Conservation (phyloP, 352 stramenopile genomes). For the Bremia lactucae region DNA sequence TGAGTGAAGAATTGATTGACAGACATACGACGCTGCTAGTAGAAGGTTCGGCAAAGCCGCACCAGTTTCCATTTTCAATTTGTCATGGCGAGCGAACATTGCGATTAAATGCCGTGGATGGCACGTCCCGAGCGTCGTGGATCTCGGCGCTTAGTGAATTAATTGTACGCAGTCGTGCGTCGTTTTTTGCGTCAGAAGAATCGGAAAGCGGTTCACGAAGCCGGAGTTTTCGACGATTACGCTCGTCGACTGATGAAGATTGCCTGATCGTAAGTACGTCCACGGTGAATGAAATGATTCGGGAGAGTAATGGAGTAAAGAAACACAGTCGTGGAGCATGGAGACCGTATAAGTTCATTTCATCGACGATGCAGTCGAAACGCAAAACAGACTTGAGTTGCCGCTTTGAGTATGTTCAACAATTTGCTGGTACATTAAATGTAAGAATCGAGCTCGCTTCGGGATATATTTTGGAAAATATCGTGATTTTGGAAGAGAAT, state of each 20-base stretch:
- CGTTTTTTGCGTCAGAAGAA: constrained; percentile 66
- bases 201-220: constrained; percentile 43
- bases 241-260: constrained; percentile 51
- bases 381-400: constrained; percentile 26
- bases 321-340: constrained; percentile 28
- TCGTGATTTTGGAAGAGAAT: constrained; percentile 67
- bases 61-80: constrained; percentile 78
- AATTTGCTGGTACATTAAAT: constrained; percentile 35
- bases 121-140: constrained; percentile 43
- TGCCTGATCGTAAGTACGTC: constrained; percentile 20
- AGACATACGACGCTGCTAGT: constrained; percentile 58
- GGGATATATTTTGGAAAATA: constrained; percentile 45
- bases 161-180: constrained; percentile 66
- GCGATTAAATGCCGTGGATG: constrained; percentile 63
- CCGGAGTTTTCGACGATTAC: constrained; percentile 37
- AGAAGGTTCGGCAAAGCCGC: constrained; percentile 46
- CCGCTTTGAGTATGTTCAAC: constrained; percentile 40
- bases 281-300: constrained; percentile 22
- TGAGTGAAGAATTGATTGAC: constrained; percentile 61
- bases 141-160: constrained; percentile 69
- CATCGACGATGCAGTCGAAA: constrained; percentile 64
- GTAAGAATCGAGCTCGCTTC: constrained; percentile 29
- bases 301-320: constrained; percentile 12
- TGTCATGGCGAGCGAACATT: constrained; percentile 60
- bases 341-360: constrained; percentile 68